These are phyloP conservation scores for Podila epigama DNA, from an alignment of 192 early-diverging fungal species.

Conservation along the genomic window DNA sequence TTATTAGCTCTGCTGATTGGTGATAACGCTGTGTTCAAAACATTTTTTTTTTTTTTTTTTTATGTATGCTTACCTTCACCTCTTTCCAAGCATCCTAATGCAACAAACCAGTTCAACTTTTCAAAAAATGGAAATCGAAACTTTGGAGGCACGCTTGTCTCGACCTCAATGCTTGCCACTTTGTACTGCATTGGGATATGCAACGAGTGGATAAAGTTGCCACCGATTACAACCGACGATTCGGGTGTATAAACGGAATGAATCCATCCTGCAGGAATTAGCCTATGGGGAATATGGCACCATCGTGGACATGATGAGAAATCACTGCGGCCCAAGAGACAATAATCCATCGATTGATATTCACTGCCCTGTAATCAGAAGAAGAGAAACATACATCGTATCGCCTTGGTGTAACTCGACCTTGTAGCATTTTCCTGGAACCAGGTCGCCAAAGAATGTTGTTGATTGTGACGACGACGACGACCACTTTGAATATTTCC, in stretches of 20 bases:
- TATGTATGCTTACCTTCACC: conserved; percentile 50
- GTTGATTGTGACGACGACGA: conserved; percentile 83
- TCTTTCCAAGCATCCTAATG: conserved; percentile 61
- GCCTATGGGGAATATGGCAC: too few relatives aligned
- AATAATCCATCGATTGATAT: background rate
- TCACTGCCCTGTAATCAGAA: background rate
- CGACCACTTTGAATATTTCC: conserved; percentile 91
- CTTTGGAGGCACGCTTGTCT: conserved; percentile 79
- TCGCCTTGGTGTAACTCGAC: conserved; percentile 81
- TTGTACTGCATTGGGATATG: conserved; percentile 77
- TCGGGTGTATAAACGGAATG: conserved; percentile 91
- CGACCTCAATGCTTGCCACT: conserved; percentile 77
- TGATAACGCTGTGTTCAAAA: background rate
- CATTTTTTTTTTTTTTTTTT: background rate
- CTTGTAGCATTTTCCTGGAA: conserved; percentile 76
- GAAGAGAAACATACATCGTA: conserved; percentile 70
- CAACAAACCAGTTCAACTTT: conserved; percentile 85
- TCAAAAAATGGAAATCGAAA: conserved; percentile 90
- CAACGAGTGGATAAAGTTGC: conserved; percentile 90
- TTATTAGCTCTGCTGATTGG: background rate
- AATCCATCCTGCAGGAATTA: conserved; percentile 97
- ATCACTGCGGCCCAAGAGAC: background rate
- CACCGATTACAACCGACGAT: conserved; percentile 91
- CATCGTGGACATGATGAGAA: too few relatives aligned
- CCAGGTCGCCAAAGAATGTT: conserved; percentile 86